phyloP scores from a whole-genome alignment of 768 basidiomycete species.

The Tricholoma sp. region DNA sequence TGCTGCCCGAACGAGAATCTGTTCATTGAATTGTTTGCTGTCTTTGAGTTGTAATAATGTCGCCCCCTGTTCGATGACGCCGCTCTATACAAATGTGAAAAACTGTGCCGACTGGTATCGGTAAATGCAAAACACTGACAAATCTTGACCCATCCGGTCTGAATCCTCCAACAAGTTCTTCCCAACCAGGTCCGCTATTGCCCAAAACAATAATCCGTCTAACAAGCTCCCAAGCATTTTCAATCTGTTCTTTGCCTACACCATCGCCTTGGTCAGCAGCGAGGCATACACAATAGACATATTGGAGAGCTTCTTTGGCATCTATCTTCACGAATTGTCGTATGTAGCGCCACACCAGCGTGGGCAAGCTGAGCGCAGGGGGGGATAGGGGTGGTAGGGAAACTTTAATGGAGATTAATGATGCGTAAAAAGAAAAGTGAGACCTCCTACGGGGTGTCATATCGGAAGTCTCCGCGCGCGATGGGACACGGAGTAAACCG shows the following conservation, averaged over 20 bases:
- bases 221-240: slow-evolving; percentile 75
- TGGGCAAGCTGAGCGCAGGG: slow-evolving; percentile 75
- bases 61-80: slow-evolving; percentile 82
- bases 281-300: slow-evolving; percentile 83
- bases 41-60: slow-evolving; percentile 68
- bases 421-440: background rate
- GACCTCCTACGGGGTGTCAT: slow-evolving; percentile 66
- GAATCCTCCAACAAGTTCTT: slow-evolving; percentile 92
- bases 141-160: slow-evolving; percentile 85
- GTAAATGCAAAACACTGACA: slow-evolving; percentile 41
- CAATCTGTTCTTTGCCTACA: slow-evolving; percentile 80
- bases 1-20: slow-evolving; percentile 82
- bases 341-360: slow-evolving; percentile 88
- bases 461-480: slow-evolving; percentile 77
- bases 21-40: slow-evolving; percentile 64
- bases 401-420: slow-evolving; percentile 35
- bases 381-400: slow-evolving; percentile 61
- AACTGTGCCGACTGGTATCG: background rate
- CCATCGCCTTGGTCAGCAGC: slow-evolving; percentile 62
- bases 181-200: slow-evolving; percentile 80
- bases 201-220: slow-evolving; percentile 75
- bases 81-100: slow-evolving; percentile 46
- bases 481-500: slow-evolving; percentile 81
- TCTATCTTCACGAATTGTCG: slow-evolving; percentile 91
- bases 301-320: slow-evolving; percentile 90